Evolutionary conservation across 495 filamentous ascomycete genomes (phyloP).

Genomic region (Neurospora sp.): DNA sequence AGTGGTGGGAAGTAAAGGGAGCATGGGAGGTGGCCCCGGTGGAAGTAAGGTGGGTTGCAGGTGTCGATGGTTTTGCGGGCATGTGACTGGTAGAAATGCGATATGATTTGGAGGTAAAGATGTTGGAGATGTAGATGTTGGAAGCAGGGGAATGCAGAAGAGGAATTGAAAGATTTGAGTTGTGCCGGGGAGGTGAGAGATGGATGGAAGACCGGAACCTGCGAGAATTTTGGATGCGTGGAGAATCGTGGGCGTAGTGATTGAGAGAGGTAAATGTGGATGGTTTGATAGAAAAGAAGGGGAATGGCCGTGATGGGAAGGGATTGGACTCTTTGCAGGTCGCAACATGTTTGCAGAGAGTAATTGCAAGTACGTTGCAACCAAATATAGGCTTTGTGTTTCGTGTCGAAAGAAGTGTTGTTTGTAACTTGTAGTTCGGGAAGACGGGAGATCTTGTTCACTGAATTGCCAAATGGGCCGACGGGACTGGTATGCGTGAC

Average conservation of each 20-base stretch:
- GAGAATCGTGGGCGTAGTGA: neutral
- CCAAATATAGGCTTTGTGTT: too few species aligned
- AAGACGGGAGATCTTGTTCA: too few species aligned
- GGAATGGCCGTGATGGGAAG: too few species aligned
- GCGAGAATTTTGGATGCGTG: neutral
- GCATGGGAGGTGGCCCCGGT: neutral
- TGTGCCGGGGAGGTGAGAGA: neutral
- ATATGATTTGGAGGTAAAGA: neutral
- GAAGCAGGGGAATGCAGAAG: neutral
- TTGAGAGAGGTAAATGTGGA: neutral
- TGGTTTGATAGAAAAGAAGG: too few species aligned
- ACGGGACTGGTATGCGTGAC: too few species aligned
- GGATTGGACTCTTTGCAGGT: too few species aligned
- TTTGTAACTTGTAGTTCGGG: too few species aligned
- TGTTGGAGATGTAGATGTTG: neutral
- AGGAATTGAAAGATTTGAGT: neutral
- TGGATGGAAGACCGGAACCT: neutral
- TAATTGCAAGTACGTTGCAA: too few species aligned
- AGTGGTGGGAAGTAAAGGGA: neutral
- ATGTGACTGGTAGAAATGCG: neutral
- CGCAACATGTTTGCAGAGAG: too few species aligned
- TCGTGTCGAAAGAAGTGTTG: too few species aligned
- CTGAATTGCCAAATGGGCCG: too few species aligned
- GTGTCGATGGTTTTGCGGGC: neutral
- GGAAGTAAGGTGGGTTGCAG: neutral